Conservation (phyloP, 495 filamentous ascomycete genomes). For the Stereocaulon alpinum region DNA sequence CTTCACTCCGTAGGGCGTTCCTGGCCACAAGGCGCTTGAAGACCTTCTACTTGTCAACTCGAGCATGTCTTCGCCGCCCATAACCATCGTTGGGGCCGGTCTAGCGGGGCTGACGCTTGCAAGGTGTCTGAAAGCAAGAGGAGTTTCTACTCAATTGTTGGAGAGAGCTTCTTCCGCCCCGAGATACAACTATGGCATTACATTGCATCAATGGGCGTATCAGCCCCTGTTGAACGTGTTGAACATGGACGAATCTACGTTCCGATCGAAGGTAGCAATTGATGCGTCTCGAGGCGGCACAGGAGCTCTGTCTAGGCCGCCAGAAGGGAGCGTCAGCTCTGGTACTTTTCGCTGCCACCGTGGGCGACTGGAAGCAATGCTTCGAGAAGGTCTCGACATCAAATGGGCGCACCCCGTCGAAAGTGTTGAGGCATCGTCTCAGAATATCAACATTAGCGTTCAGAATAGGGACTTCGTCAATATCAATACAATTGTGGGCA, state of each 20-base stretch:
- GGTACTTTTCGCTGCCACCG: constrained; percentile 28
- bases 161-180: constrained; percentile 22
- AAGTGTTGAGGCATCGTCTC: constrained; percentile 5
- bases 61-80: constrained; percentile 6
- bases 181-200: constrained; percentile 29
- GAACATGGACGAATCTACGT: constrained; percentile 24
- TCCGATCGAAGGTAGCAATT: constrained; percentile 24
- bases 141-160: constrained; percentile 25
- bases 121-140: constrained; percentile 25
- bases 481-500: constrained; percentile 25
- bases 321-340: neutral
- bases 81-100: constrained; percentile 30
- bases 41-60: neutral
- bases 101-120: constrained; percentile 27
- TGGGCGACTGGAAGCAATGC: constrained; percentile 23
- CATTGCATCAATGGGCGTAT: constrained; percentile 28
- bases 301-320: too few relatives aligned
- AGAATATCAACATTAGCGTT: constrained; percentile 12
- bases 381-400: constrained; percentile 29
- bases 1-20: neutral
- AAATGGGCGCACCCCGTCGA: constrained; percentile 24
- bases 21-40: too few relatives aligned
- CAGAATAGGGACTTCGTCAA: constrained; percentile 17
- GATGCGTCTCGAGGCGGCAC: constrained; percentile 8
- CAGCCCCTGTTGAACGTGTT: constrained; percentile 27